Conservation (phyloP, 2,329 filamentous ascomycete species). For the Ascochyta clinopodiicola region DNA sequence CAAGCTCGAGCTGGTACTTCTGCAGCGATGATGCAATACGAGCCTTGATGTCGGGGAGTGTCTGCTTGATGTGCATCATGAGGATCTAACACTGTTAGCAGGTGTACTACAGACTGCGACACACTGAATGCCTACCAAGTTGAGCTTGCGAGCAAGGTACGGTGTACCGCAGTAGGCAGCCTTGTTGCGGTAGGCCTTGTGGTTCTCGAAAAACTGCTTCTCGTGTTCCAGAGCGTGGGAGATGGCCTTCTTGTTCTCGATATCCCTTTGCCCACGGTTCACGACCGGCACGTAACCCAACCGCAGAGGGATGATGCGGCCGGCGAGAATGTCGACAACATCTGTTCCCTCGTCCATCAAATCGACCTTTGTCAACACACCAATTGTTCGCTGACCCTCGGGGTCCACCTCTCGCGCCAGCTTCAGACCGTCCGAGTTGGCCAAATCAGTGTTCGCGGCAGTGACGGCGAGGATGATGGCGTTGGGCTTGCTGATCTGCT, state of each 20-base stretch:
- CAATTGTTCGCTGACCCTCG: conserved; percentile 96
- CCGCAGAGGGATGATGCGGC: conserved; percentile 92
- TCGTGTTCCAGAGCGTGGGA: conserved; percentile 89
- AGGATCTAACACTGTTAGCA: conserved; percentile 68
- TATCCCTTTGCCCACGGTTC: conserved; percentile 96
- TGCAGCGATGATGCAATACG: conserved; percentile 92
- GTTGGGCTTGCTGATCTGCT: conserved; percentile 98
- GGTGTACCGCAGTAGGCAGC: conserved; percentile 98
- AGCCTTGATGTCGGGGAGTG: conserved; percentile 96
- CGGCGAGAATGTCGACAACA: conserved; percentile 97
- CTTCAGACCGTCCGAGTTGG: conserved; percentile 97
- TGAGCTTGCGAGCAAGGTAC: conserved; percentile 94
- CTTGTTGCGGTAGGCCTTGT: conserved; percentile 99
- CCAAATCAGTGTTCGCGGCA: conserved; percentile 95
- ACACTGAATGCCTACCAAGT: conserved; percentile 65
- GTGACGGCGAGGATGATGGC: conserved; percentile 97
- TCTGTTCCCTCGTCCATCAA: conserved; percentile 99
- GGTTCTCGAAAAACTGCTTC: conserved; percentile 96
- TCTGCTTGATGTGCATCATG: conserved; percentile 99
- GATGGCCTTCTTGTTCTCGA: conserved; percentile 97
- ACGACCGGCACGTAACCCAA: conserved; percentile 97
- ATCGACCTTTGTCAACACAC: conserved; percentile 98
- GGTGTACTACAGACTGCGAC: background rate
- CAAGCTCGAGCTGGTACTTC: conserved; percentile 86
- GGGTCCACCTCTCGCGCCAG: conserved; percentile 95